A percentile compares a stretch with the other conserved stretches of the same genome.
Evolutionary conservation across 345 rosid species (phyloP).

Genomic region (Salix udensis): DNA sequence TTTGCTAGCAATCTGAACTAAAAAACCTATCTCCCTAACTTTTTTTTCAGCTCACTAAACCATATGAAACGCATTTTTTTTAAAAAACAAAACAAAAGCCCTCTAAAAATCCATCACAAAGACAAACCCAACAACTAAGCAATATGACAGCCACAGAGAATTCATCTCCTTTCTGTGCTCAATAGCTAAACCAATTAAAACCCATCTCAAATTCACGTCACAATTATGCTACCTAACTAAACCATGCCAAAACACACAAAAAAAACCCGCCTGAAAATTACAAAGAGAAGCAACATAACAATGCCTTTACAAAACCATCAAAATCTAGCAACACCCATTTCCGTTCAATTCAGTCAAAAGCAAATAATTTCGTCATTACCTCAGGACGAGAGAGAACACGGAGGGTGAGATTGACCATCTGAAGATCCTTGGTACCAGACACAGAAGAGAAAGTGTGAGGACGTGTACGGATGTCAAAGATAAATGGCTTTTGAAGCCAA

Average conservation of each 20-base stretch:
- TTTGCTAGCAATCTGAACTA: neutral
- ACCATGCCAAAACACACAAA: neutral
- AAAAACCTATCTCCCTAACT: neutral
- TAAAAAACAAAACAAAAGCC: neutral
- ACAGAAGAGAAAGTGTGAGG: conserved; percentile 95
- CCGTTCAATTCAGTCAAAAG: neutral
- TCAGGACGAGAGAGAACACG: conserved; percentile 94
- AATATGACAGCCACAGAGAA: neutral
- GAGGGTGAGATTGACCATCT: conserved; percentile 97
- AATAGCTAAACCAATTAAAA: neutral
- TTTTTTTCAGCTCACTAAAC: neutral
- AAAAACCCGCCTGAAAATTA: neutral
- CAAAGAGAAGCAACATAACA: neutral
- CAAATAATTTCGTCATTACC: conserved; percentile 27
- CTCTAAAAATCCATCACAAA: neutral
- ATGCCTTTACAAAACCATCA: neutral
- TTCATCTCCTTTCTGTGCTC: neutral
- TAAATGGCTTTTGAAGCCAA: conserved; percentile 78
- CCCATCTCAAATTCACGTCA: neutral
- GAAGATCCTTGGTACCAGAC: conserved; percentile 97
- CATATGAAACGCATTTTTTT: neutral
- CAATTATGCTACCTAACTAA: too few species aligned
- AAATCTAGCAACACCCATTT: neutral
- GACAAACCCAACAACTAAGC: neutral
- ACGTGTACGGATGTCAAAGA: conserved; percentile 78